Base-by-base conservation (phyloP, 257 asterid genomes). In the Penstemon newberryi region DNA sequence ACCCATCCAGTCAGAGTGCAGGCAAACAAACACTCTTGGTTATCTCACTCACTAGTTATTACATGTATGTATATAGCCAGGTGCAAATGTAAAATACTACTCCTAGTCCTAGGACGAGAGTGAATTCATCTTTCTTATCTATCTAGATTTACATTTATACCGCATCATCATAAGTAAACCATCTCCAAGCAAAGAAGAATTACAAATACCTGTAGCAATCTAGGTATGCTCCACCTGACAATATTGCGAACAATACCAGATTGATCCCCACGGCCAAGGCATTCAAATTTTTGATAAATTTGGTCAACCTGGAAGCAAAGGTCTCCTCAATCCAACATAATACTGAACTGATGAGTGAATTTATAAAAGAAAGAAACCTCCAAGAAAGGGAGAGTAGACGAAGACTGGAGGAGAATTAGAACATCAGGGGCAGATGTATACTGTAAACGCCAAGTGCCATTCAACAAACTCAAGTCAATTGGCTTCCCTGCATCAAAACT, bases 401-500 rank as follows among this genome's bases (percentile, higher is more conserved):
- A 89, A 15, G 96, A 83, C 55, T 92, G 91, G 57, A 92, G 65
- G 77, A 92, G 96, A 66, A 85, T 37, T 47, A 92, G 80, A 77
- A 89, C 98, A 74, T 92, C 97, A 1, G 91, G 67, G 3, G 98
- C 98, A 8, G 98, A 86, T 4, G 98, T 89, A 73, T 89, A 89
- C 78, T 87, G 95, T 86, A 92, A 78, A 41, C 98, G 98, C 98
- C 98, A 89, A 8, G 96, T 89, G n/a, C 97, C 97, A 19, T 92
- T 85, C 83, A 92, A 80, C 64, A 75, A 58, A 38, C 60, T 77
- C 76, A 89, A 79, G 42, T 87, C 72, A 60, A 89, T 74, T 15
- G 85, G 79, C 62, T 82, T 81, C 61, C 91, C 95, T 10, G 91
- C 88, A 69, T 84, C 86, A 52, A 78, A 78, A 54, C 83, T 73